Evolutionary conservation across 768 basidiomycete species (phyloP).

Genomic region (Termitomyces sp.): DNA sequence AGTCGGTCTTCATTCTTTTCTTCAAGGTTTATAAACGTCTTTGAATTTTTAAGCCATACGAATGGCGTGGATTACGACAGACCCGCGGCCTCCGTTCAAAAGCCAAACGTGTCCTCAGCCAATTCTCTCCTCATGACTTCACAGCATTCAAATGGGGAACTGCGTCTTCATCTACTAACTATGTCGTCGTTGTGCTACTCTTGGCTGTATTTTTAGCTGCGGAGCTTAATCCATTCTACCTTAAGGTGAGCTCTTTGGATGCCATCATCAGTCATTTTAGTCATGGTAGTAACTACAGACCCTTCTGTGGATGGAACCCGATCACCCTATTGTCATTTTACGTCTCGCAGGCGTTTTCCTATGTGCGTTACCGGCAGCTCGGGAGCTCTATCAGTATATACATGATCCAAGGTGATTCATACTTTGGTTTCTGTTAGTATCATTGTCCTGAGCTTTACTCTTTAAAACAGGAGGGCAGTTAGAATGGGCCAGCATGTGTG

Average conservation of each 20-base stretch:
- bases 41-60: slow-evolving; percentile 55
- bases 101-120: slow-evolving; percentile 72
- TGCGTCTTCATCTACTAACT: slow-evolving; percentile 67
- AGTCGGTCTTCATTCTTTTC: slow-evolving; percentile 12
- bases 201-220: slow-evolving; percentile 78
- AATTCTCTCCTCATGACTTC: slow-evolving; percentile 86
- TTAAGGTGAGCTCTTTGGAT: slow-evolving; percentile 50
- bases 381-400: slow-evolving; percentile 81
- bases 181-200: slow-evolving; percentile 67
- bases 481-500: slow-evolving; percentile 90
- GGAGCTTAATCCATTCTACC: slow-evolving; percentile 84
- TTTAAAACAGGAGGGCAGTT: slow-evolving; percentile 55
- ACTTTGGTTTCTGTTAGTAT: neutral
- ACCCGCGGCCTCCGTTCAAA: slow-evolving; percentile 75
- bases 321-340: slow-evolving; percentile 78
- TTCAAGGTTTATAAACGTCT: slow-evolving; percentile 1
- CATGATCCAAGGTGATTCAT: slow-evolving; percentile 64
- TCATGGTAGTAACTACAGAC: slow-evolving; percentile 26
- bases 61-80: slow-evolving; percentile 80
- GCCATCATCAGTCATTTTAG: slow-evolving; percentile 1
- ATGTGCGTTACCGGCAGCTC: slow-evolving; percentile 81
- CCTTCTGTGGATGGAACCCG: slow-evolving; percentile 84
- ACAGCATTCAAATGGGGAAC: slow-evolving; percentile 89
- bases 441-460: neutral
- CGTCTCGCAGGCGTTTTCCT: slow-evolving; percentile 73